Base-by-base conservation (phyloP, 2,329 filamentous ascomycete genomes). In the Colletotrichum lini region DNA sequence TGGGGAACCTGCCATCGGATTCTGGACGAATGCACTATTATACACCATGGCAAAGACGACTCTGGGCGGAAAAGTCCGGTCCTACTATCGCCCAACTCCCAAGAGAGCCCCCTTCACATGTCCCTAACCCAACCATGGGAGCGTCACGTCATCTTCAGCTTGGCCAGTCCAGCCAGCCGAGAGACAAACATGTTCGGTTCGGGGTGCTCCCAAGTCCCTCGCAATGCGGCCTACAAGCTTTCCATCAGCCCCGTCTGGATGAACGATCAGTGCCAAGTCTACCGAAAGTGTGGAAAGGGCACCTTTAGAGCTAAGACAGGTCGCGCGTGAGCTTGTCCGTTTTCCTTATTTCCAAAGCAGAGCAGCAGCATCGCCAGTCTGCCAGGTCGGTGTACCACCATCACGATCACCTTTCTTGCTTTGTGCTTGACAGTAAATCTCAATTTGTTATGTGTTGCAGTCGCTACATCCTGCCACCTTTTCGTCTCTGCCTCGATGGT, bases 291-390 rank as follows among this genome's bases (percentile, higher is more conserved):
- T 54, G 53, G 52, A 40, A 53, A 40, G 35, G 68, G 52, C 65
- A 53, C 53, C 26, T 53, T 71, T 71, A 68, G 40, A 44, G 58
- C 68, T 71, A 21, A 71, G 58, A 68, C 62, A 70, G 10, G 47
- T 45, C 3, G 30, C 30, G 8, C 30, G 45, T 53, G 49, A 50
- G 64, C 26, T 4, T 50, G 21, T 45, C 38, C 61, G 62, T 71
- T 26, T 63, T 35, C 18, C 30, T 15, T 45, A 35, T 15, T 21
- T 21, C 13, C 7, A 30, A 54, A 18, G 15, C 30, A 10, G 9
- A 35, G 8, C 30, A 35, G 30, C 47, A 45, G 18, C 44, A 59
- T 18, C 40, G 23, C 30, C 53, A 50, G 26, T 10, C 26, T 35
- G 30, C 26, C 5, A 16, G 26, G 26, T 18, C 42, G 4, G 6